Base-by-base conservation (phyloP, 192 early-diverging fungal genomes). In the Dissophora ornata region DNA sequence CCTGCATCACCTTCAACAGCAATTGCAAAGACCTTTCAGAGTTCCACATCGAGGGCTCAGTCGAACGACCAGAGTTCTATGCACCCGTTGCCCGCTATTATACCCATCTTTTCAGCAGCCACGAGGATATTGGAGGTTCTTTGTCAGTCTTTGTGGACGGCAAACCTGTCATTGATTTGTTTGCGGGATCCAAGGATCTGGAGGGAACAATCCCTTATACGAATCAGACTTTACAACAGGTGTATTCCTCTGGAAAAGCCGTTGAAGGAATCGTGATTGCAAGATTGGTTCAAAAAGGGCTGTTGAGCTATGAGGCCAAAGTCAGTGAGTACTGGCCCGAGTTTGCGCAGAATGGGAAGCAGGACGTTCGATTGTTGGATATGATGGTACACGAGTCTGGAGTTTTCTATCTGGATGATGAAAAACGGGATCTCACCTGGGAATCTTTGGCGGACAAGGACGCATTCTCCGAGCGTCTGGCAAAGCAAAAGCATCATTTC, bases 251-350 rank as follows among this genome's bases (percentile, higher is more conserved):
- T 30, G 83, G 84, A 29, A 91, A 91, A 69, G 80, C 71, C 11
- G 79, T 93, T 63, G 86, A 88, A 59, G 70, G 82, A 22, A 81
- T 90, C 25, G 83, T 92, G 1, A 69, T 91, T 26, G 80, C 86
- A 12, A 67, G 86, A 51, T 42, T 92, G 34, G 86, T 93, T 15
- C 84, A 88, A 47, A 58, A 83, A 60, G 85, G 84, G 19, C 33
- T 80, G 18, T 22, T 93, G 3, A 34, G 62, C n/a, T 91, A 88
- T 55, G 57, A 77, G 21, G 79, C 81, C 32, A 70, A 57, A 22
- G 81, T 93, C 30, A 56, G 82, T 1, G 69, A 82, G 7, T 85
- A 88, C 61, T 93, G 92, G 92, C 91, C 92, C 2, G 90, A 92
- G 64, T 93, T 93, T 77, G 91, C 82, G 5, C 80, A 80, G 48